phyloP scores from a whole-genome alignment of 805 yeast species.

The Torulaspora franciscae region DNA sequence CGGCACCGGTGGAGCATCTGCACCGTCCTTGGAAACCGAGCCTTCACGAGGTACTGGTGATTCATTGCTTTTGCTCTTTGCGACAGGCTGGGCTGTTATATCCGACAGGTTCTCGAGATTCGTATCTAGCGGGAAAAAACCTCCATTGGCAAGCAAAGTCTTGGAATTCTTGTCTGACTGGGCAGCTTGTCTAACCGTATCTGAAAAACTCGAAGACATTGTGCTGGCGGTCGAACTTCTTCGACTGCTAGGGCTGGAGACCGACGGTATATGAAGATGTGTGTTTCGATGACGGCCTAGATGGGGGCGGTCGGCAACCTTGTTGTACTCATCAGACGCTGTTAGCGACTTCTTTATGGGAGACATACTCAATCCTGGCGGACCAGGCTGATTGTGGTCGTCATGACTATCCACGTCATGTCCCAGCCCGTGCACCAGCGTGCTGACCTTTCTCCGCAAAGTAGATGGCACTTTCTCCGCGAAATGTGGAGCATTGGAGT shows the following conservation, averaged over 20 bases:
- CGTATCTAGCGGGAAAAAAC: conserved; percentile 28
- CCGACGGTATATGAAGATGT: conserved; percentile 5
- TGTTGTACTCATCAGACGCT: conserved; percentile 2
- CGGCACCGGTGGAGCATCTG: not conserved
- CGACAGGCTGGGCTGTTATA: conserved; percentile 20
- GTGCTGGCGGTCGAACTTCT: conserved; percentile 11
- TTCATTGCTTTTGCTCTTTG: not conserved
- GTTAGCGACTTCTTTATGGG: conserved; percentile 7
- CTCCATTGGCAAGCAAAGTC: not conserved
- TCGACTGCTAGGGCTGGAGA: conserved; percentile 9
- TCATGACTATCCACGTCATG: conserved; percentile 9
- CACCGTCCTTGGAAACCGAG: not conserved
- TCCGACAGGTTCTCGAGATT: conserved; percentile 29
- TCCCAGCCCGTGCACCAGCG: conserved; percentile 23
- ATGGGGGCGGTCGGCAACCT: conserved; percentile 8
- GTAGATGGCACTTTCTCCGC: conserved; percentile 13
- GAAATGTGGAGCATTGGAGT: conserved; percentile 1
- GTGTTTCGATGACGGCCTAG: conserved; percentile 3
- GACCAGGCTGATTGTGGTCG: not conserved
- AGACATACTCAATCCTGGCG: conserved; percentile 1
- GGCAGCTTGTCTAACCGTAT: not conserved
- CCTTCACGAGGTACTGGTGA: not conserved
- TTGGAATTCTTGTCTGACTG: not conserved
- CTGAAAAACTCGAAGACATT: not conserved
- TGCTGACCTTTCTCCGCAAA: conserved; percentile 22